Evolutionary conservation across 2,329 filamentous ascomycete species (phyloP).

Genomic region (Aspergillus proliferans): DNA sequence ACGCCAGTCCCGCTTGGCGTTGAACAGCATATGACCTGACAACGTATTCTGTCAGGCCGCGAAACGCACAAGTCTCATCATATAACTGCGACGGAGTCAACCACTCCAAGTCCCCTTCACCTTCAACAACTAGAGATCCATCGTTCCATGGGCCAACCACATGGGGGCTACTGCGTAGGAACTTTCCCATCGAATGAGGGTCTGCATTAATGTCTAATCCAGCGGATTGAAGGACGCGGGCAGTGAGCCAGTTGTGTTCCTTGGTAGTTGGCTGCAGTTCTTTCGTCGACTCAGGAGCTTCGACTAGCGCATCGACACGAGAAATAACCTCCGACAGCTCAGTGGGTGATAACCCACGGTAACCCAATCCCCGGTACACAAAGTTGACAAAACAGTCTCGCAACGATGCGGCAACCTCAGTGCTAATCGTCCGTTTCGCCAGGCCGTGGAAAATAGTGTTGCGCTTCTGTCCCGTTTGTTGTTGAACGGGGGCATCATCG

Average conservation of each 20-base stretch:
- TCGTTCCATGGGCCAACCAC: conserved; percentile 29
- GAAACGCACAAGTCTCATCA: conserved; percentile 27
- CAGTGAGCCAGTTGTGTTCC: conserved; percentile 33
- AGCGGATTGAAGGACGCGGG: conserved; percentile 48
- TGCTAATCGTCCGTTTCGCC: conserved; percentile 47
- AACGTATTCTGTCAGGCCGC: conserved; percentile 28
- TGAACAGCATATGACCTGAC: conserved; percentile 20
- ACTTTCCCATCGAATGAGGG: conserved; percentile 39
- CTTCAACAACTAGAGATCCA: conserved; percentile 7
- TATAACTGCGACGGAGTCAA: conserved; percentile 25
- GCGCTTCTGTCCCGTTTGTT: conserved; percentile 11
- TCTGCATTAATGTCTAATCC: conserved; percentile 40
- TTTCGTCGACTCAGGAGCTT: conserved; percentile 10
- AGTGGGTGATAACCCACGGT: conserved; percentile 24
- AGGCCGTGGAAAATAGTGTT: conserved; percentile 33
- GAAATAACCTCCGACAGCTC: conserved; percentile 21
- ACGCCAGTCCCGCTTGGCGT: conserved; percentile 21
- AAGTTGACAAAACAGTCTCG: conserved; percentile 47
- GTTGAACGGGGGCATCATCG: conserved; percentile 5
- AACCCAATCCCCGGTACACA: conserved; percentile 35
- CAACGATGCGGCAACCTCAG: conserved; percentile 52
- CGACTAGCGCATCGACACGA: conserved; percentile 17
- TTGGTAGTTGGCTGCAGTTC: conserved; percentile 23
- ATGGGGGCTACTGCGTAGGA: conserved; percentile 26
- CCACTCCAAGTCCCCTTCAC: conserved; percentile 13